Conservation (phyloP, 805 yeast species). For the Yarrowia yakushimensis region DNA sequence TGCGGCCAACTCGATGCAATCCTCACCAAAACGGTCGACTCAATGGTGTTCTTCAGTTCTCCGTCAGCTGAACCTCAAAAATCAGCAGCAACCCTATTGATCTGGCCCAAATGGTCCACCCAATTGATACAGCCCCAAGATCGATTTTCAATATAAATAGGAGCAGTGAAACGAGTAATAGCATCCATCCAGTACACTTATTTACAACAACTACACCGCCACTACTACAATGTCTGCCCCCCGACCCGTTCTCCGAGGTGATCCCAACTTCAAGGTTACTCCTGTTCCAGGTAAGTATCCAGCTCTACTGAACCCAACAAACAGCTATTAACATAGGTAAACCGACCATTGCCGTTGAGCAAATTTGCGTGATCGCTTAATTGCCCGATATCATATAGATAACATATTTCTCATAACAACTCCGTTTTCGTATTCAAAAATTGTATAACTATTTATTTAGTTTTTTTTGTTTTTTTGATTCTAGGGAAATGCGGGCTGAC, state of each 20-base stretch:
- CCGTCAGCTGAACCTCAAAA: background rate
- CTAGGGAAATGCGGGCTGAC: no score
- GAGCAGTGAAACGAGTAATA: no score
- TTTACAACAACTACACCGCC: background rate
- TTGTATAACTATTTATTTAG: no score
- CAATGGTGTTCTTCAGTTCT: background rate
- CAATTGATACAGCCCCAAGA: background rate
- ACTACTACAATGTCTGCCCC: background rate
- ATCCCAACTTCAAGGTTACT: constrained; percentile 6
- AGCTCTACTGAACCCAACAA: no score
- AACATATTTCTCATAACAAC: background rate
- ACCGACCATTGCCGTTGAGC: background rate
- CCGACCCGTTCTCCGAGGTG: background rate
- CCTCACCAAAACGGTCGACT: background rate
- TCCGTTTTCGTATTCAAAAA: no score
- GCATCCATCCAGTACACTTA: background rate
- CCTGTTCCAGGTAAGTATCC: background rate
- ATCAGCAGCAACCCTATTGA: background rate
- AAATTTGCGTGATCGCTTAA: background rate
- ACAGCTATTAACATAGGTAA: background rate
- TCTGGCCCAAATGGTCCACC: background rate
- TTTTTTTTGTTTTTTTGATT: background rate
- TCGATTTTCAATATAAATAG: background rate
- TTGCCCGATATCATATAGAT: background rate
- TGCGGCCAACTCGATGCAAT: background rate